Evolutionary conservation across 306 rosid species (phyloP).

Genomic region (Cucurbita argyrosperma): DNA sequence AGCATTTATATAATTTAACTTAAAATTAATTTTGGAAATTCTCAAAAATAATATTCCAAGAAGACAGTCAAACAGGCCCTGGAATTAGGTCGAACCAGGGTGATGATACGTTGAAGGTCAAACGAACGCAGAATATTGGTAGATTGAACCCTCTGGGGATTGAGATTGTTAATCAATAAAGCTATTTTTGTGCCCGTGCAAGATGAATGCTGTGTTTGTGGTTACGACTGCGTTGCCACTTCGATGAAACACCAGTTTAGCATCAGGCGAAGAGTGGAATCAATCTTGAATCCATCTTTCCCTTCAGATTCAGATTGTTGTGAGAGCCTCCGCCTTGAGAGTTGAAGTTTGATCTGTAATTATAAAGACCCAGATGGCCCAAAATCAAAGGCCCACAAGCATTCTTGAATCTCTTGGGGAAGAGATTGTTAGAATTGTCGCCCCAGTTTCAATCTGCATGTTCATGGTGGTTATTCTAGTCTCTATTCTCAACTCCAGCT

Average conservation of each 20-base stretch:
- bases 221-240: neutral
- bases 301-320: neutral
- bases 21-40: too few species aligned
- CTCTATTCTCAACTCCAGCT: constrained; percentile 30
- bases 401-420: constrained; percentile 59
- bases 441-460: constrained; percentile 93
- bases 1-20: too few species aligned
- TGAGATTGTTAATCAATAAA: neutral
- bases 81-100: neutral
- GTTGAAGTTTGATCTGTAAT: neutral
- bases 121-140: neutral
- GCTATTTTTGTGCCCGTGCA: neutral
- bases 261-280: neutral
- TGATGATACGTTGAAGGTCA: neutral
- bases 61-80: neutral
- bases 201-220: neutral
- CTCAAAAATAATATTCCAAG: too few species aligned
- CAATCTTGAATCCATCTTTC: neutral
- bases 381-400: constrained; percentile 28
- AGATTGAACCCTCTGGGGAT: too few species aligned
- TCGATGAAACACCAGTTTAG: neutral
- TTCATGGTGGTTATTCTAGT: constrained; percentile 67
- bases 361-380: constrained; percentile 39
- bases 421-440: constrained; percentile 60
- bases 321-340: neutral